Conservation (phyloP, 345 rosid genomes). For the Gossypium bickii region DNA sequence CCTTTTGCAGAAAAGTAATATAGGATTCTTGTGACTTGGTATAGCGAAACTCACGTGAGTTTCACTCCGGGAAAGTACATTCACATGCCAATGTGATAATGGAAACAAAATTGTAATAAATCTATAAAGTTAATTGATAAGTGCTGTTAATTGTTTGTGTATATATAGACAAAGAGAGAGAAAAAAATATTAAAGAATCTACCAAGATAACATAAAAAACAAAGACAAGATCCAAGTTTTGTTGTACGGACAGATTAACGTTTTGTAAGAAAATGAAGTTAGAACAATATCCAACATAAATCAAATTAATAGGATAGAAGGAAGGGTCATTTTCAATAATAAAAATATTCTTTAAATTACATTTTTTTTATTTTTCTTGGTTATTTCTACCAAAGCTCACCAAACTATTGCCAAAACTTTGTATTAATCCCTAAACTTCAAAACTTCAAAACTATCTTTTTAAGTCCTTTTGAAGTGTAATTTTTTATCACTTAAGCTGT, state of each 20-base stretch:
- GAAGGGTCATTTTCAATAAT: not conserved
- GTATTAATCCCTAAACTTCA: not conserved
- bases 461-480: too few species aligned
- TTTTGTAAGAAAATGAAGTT: not conserved
- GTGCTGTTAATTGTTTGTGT: constrained; percentile 4
- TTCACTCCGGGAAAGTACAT: constrained; percentile 50
- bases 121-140: constrained; percentile 22
- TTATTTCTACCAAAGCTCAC: too few species aligned
- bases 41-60: constrained; percentile 42
- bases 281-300: not conserved
- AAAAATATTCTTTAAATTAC: not conserved
- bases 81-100: constrained; percentile 54
- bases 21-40: constrained; percentile 34
- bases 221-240: constrained; percentile 9
- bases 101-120: constrained; percentile 28
- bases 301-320: not conserved
- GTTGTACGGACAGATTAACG: not conserved
- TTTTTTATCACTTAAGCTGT: too few species aligned
- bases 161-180: not conserved
- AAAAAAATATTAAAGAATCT: not conserved
- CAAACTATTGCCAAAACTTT: too few species aligned
- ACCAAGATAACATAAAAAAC: not conserved
- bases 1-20: not conserved
- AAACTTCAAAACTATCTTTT: too few species aligned
- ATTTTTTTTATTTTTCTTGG: not conserved